A percentile compares a stretch with the other conserved stretches of the same genome.
Conservation (phyloP, 1,284 basidiomycete genomes). For the Rhodotorula sp. region DNA sequence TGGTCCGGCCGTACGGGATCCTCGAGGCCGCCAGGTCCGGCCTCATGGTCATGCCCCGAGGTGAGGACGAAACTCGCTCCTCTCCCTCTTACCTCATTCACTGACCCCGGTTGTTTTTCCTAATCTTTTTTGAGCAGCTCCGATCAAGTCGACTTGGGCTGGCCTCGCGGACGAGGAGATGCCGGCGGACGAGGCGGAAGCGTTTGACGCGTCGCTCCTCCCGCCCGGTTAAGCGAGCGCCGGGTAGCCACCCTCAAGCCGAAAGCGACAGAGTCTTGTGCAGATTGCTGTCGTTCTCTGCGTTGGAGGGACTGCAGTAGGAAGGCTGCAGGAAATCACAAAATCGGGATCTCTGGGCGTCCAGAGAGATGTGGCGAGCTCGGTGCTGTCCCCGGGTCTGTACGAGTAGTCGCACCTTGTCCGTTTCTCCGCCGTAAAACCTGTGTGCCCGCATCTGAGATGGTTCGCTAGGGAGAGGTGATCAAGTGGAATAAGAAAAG, state of each 20-base stretch:
- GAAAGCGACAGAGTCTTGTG: neutral
- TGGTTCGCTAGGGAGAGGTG: neutral
- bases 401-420: too few species aligned
- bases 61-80: conserved; percentile 3
- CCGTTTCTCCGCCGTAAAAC: too few species aligned
- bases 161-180: conserved; percentile 57
- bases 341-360: too few species aligned
- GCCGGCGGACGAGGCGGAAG: conserved; percentile 55
- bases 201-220: conserved; percentile 78
- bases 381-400: too few species aligned
- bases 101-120: neutral
- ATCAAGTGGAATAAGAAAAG: neutral
- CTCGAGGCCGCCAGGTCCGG: conserved; percentile 90
- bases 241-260: too few species aligned
- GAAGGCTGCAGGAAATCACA: too few species aligned
- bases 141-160: conserved; percentile 66
- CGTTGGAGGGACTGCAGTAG: too few species aligned
- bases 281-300: neutral
- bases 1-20: conserved; percentile 92
- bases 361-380: too few species aligned
- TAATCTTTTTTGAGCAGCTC: conserved; percentile 55
- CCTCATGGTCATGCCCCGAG: conserved; percentile 89
- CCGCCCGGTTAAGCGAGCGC: conserved; percentile 72
- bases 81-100: neutral
- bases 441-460: neutral